Evolutionary conservation across 768 basidiomycete species (phyloP).

Genomic region (Cystofilobasidium bisporidii): DNA sequence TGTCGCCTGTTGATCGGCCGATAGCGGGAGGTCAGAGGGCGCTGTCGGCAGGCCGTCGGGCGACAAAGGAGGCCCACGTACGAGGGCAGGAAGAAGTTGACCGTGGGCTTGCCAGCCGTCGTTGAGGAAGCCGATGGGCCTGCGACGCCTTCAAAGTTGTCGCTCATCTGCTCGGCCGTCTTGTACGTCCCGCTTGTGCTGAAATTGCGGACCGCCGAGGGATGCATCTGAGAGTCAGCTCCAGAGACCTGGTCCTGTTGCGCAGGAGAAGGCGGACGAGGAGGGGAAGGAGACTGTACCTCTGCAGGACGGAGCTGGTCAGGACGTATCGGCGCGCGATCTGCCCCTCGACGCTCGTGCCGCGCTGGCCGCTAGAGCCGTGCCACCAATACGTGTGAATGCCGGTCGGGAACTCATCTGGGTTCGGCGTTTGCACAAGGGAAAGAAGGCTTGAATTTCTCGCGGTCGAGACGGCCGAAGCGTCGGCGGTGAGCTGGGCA

Average conservation of each 20-base stretch:
- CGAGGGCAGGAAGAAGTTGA: slow-evolving; percentile 9
- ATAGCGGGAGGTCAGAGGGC: not conserved
- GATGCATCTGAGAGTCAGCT: not conserved
- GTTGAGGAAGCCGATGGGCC: not conserved
- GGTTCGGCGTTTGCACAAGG: slow-evolving; percentile 7
- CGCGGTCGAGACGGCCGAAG: not conserved
- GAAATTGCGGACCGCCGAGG: no score
- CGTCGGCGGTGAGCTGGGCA: not conserved
- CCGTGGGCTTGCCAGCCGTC: not conserved
- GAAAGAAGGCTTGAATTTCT: not conserved
- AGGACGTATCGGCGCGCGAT: slow-evolving; percentile 5
- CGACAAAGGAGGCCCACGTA: not conserved
- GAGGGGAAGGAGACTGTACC: not conserved
- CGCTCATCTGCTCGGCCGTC: not conserved
- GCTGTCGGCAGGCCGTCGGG: not conserved
- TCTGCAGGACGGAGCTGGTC: slow-evolving; percentile 8
- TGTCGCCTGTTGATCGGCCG: not conserved
- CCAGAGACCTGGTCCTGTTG: no score
- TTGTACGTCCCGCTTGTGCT: slow-evolving; percentile 5
- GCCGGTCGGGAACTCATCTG: not conserved
- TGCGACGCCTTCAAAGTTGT: not conserved
- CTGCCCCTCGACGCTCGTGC: not conserved
- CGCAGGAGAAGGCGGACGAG: not conserved
- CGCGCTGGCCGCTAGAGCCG: not conserved
- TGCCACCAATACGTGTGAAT: not conserved